These are phyloP conservation scores for Dionaea muscipula DNA, from an alignment of 179 eudicot genomes.

Conservation along the genomic window DNA sequence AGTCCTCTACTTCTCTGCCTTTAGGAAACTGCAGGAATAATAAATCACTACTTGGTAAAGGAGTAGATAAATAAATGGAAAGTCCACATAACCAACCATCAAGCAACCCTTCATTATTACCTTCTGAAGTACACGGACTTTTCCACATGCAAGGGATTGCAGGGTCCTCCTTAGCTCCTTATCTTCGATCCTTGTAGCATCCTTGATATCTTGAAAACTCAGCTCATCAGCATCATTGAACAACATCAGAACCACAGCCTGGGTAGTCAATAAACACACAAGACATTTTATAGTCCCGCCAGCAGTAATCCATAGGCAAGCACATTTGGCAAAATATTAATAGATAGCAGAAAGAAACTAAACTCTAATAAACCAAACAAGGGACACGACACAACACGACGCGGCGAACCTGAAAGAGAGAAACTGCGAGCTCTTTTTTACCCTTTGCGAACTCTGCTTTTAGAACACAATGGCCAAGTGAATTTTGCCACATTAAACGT, in stretches of 20 bases:
- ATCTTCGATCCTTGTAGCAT: constrained; percentile 86
- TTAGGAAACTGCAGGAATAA: constrained; percentile 54
- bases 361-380: too few relatives aligned
- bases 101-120: constrained; percentile 19
- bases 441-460: constrained; percentile 84
- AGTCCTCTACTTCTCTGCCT: constrained; percentile 91
- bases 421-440: constrained; percentile 93
- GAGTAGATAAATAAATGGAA: not conserved
- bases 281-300: not conserved
- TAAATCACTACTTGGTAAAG: not conserved
- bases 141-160: constrained; percentile 97
- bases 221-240: constrained; percentile 87
- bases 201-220: constrained; percentile 87
- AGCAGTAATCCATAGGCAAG: too few relatives aligned
- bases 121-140: constrained; percentile 85
- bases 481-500: constrained; percentile 97
- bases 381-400: not conserved
- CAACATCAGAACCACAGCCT: constrained; percentile 94
- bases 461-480: constrained; percentile 86
- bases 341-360: not conserved
- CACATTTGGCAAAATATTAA: not conserved
- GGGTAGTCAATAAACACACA: constrained; percentile 9
- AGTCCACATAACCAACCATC: too few relatives aligned
- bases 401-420: constrained; percentile 83
- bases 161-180: constrained; percentile 87